Percentiles rank a stretch among this genome's conserved stretches.
Conservation (phyloP, 108 stramenopile species). For the Nitzschia sp. region DNA sequence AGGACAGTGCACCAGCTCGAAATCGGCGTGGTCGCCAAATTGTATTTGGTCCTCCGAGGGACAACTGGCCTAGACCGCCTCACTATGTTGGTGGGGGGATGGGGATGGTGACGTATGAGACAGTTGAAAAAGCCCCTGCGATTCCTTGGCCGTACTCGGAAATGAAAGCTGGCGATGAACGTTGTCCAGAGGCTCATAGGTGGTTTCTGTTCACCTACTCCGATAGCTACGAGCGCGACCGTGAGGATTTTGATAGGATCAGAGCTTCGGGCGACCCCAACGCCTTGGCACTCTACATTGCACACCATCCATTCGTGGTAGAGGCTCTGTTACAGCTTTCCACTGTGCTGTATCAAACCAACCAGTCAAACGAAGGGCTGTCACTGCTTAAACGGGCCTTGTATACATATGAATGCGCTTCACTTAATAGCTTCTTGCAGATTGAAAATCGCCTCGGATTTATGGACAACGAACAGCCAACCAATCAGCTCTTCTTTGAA, state of each 20-base stretch:
- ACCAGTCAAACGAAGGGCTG: slow-evolving; percentile 61
- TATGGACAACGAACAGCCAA: slow-evolving; percentile 56
- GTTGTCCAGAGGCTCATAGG: slow-evolving; percentile 13
- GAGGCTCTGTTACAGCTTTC: slow-evolving; percentile 70
- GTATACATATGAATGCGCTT: slow-evolving; percentile 68
- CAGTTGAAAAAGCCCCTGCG: slow-evolving; percentile 3
- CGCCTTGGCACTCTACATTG: slow-evolving; percentile 72
- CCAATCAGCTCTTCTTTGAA: slow-evolving; percentile 59
- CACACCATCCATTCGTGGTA: slow-evolving; percentile 73
- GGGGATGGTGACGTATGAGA: slow-evolving; percentile 58
- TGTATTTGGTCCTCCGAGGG: slow-evolving; percentile 67
- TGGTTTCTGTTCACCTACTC: slow-evolving; percentile 74
- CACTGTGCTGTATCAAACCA: slow-evolving; percentile 68
- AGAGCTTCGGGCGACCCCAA: slow-evolving; percentile 66
- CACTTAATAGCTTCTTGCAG: slow-evolving; percentile 44
- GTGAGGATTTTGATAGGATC: slow-evolving; percentile 41
- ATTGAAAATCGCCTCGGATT: slow-evolving; percentile 23
- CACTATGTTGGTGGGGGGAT: slow-evolving; percentile 79
- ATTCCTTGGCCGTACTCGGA: slow-evolving; percentile 76
- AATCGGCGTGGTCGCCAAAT: slow-evolving; percentile 27
- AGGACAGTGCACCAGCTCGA: slow-evolving; percentile 21
- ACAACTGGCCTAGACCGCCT: slow-evolving; percentile 64
- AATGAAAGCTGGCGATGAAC: slow-evolving; percentile 30
- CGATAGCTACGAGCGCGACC: slow-evolving; percentile 58
- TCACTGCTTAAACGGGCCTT: slow-evolving; percentile 62